Evolutionary conservation across 306 rosid genomes (phyloP).

Genomic region (Abrus pulchellus): DNA sequence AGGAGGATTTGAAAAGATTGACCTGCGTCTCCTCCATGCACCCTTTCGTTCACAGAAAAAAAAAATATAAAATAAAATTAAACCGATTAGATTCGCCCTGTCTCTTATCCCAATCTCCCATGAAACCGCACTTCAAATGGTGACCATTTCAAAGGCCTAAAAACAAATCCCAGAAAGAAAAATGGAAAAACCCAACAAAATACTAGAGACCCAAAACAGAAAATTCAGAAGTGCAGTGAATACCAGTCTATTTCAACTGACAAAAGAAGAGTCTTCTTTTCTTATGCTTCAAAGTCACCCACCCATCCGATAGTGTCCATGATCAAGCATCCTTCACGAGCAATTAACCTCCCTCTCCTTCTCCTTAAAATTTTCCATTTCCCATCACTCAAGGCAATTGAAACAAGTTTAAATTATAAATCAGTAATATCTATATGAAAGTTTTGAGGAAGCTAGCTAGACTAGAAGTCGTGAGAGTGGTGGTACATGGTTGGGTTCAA

Average conservation of each 20-base stretch:
- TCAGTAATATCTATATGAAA: conserved; percentile 15
- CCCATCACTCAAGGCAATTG: conserved; percentile 43
- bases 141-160: conserved; percentile 63
- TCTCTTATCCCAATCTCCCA: conserved; percentile 58
- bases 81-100: conserved; percentile 56
- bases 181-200: conserved; percentile 26
- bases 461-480: conserved; percentile 68
- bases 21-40: conserved; percentile 68
- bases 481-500: conserved; percentile 73
- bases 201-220: conserved; percentile 36
- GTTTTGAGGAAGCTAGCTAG: neutral
- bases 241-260: conserved; percentile 40
- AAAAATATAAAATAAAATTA: neutral
- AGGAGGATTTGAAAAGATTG: conserved; percentile 64
- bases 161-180: neutral
- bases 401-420: conserved; percentile 37
- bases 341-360: neutral
- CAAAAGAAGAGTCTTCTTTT: conserved; percentile 23
- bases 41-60: conserved; percentile 49
- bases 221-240: conserved; percentile 24
- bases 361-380: conserved; percentile 23
- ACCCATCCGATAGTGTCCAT: conserved; percentile 40
- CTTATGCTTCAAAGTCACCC: neutral
- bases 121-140: conserved; percentile 66
- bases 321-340: conserved; percentile 34